Evolutionary conservation across 140 eudicot species (phyloP).

Genomic region (Oenanthe javanica): DNA sequence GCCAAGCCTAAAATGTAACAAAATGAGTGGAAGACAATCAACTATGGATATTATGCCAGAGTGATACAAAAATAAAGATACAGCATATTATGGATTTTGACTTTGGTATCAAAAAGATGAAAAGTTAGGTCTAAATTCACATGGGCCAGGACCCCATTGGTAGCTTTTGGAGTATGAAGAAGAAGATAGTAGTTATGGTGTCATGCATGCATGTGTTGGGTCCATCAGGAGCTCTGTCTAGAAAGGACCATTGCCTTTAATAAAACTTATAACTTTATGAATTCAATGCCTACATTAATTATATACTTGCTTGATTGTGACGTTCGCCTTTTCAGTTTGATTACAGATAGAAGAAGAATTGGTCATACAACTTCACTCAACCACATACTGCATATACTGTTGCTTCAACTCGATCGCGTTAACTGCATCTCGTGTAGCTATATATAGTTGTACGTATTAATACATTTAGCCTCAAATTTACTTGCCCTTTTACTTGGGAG

Average conservation of each 20-base stretch:
- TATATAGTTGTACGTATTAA: too few species aligned
- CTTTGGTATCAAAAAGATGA: not conserved
- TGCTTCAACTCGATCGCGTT: not conserved
- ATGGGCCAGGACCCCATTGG: constrained; percentile 5
- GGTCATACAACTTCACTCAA: constrained; percentile 2
- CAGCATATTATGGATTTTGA: not conserved
- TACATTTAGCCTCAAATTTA: too few species aligned
- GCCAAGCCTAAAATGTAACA: not conserved
- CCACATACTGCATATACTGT: not conserved
- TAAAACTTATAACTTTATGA: constrained; percentile 4
- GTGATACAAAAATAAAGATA: not conserved
- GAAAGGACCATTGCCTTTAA: not conserved
- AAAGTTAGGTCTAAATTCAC: constrained; percentile 16
- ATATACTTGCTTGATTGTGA: not conserved
- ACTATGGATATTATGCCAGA: constrained; percentile 5
- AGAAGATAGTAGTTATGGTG: not conserved
- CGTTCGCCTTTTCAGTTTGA: not conserved
- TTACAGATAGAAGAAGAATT: not conserved
- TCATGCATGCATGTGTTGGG: not conserved
- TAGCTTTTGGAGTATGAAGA: not conserved
- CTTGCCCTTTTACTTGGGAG: too few species aligned
- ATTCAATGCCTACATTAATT: not conserved
- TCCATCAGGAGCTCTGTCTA: constrained; percentile 26
- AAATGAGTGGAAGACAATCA: not conserved
- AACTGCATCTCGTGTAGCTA: not conserved